These are phyloP conservation scores for Hygrocybe punicea DNA, from an alignment of 768 basidiomycete genomes.

Conservation along the genomic window DNA sequence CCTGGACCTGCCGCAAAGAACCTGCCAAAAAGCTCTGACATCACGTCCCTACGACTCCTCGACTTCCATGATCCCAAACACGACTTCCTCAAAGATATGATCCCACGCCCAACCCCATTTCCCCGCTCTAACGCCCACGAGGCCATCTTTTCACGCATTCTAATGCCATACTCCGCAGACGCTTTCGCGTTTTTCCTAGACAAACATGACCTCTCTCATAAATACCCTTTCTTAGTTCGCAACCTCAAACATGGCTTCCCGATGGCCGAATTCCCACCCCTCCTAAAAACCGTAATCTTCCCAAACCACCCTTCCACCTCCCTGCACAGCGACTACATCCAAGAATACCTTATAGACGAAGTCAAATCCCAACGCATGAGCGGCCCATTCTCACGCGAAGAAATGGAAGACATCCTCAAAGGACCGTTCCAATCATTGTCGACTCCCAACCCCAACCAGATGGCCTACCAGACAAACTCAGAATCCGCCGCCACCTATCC, in stretches of 20 bases:
- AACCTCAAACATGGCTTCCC: no score
- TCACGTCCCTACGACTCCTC: background rate
- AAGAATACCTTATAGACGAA: conserved; percentile 15
- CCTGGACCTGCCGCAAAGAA: no score
- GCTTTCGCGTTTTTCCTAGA: conserved; percentile 12
- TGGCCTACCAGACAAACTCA: no score
- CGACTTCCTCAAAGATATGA: background rate
- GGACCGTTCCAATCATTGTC: conserved; percentile 32
- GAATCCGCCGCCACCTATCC: no score
- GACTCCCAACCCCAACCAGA: no score
- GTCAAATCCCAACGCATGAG: conserved; percentile 18
- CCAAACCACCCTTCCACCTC: conserved; percentile 20
- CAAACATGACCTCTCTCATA: conserved; percentile 2
- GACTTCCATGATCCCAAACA: background rate
- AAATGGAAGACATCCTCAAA: conserved; percentile 21
- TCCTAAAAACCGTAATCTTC: conserved; percentile 22
- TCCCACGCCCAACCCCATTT: background rate
- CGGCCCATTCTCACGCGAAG: conserved; percentile 20
- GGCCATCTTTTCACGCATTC: conserved; percentile 2
- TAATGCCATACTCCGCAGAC: conserved; percentile 16
- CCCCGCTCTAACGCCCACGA: background rate
- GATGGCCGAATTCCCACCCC: no score
- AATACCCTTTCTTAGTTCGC: no score
- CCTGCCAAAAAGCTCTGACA: no score
- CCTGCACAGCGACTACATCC: conserved; percentile 7